These are phyloP conservation scores for Pichia scutulata DNA, from an alignment of 805 yeast genomes.

Conservation along the genomic window DNA sequence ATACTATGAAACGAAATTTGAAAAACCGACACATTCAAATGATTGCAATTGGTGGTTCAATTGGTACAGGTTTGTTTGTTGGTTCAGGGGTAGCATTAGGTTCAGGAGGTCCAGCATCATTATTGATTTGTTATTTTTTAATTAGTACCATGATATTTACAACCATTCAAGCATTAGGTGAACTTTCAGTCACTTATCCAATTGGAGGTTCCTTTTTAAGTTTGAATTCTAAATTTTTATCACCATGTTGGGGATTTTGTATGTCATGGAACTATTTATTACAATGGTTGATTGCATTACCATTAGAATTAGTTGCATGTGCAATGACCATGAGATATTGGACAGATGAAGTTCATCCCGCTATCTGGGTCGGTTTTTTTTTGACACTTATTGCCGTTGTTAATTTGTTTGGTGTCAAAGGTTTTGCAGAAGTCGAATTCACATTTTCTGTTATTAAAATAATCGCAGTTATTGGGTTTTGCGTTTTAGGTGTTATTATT, in stretches of 20 bases:
- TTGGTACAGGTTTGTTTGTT: slow-evolving; percentile 73
- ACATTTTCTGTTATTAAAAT: slow-evolving; percentile 44
- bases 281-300: slow-evolving; percentile 42
- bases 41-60: slow-evolving; percentile 75
- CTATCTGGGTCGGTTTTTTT: slow-evolving; percentile 45
- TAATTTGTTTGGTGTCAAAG: slow-evolving; percentile 50
- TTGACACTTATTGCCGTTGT: slow-evolving; percentile 38
- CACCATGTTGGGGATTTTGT: slow-evolving; percentile 50
- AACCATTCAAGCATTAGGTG: slow-evolving; percentile 55
- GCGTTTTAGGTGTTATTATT: slow-evolving; percentile 42
- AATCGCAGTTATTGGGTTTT: slow-evolving; percentile 46
- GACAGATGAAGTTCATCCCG: slow-evolving; percentile 38
- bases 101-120: slow-evolving; percentile 60
- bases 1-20: slow-evolving; percentile 38
- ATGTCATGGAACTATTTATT: slow-evolving; percentile 49
- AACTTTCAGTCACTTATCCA: slow-evolving; percentile 49
- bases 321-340: slow-evolving; percentile 40
- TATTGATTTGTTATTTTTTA: slow-evolving; percentile 49
- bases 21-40: slow-evolving; percentile 60
- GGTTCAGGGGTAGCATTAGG: slow-evolving; percentile 55
- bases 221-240: slow-evolving; percentile 48
- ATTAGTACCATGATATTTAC: slow-evolving; percentile 50
- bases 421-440: slow-evolving; percentile 60
- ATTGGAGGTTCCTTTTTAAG: slow-evolving; percentile 51
- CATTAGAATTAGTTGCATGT: slow-evolving; percentile 45